Evolutionary conservation across 495 filamentous ascomycete species (phyloP).

Genomic region (Hypoxylon perforatum): DNA sequence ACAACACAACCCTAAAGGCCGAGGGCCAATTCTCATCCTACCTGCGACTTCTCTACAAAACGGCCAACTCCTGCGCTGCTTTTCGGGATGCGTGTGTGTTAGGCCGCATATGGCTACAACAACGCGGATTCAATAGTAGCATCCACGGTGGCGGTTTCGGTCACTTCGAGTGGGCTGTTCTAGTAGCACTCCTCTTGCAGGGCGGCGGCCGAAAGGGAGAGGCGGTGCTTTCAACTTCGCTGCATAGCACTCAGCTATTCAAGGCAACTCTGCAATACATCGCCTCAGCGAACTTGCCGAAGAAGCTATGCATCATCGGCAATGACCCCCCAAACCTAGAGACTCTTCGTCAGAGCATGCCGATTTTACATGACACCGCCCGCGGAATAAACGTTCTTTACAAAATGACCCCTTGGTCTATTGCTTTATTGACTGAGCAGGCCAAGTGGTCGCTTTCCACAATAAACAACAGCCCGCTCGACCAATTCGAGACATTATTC

Average conservation of each 20-base stretch:
- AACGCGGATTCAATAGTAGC: conserved; percentile 78
- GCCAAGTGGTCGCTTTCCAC: conserved; percentile 75
- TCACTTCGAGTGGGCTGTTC: conserved; percentile 85
- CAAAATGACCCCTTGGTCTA: conserved; percentile 92
- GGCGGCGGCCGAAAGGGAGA: conserved; percentile 75
- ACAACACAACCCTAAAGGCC: conserved; percentile 86
- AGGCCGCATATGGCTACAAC: conserved; percentile 87
- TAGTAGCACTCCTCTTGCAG: conserved; percentile 84
- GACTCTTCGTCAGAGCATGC: conserved; percentile 47
- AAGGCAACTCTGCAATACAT: conserved; percentile 90
- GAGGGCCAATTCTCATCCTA: conserved; percentile 79
- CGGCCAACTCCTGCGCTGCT: conserved; percentile 71
- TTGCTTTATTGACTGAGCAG: conserved; percentile 74
- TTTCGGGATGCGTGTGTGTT: conserved; percentile 87
- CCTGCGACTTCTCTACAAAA: conserved; percentile 73
- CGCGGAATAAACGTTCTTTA: conserved; percentile 84
- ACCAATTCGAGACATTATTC: conserved; percentile 86
- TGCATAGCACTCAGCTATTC: conserved; percentile 94
- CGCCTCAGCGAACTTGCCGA: conserved; percentile 72
- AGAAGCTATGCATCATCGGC: conserved; percentile 69
- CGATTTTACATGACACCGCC: conserved; percentile 73
- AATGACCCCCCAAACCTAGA: conserved; percentile 45
- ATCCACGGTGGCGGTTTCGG: conserved; percentile 88
- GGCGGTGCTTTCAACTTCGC: conserved; percentile 76
- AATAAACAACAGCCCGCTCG: conserved; percentile 75